These are phyloP conservation scores for Neostapfia colusana DNA, from an alignment of 176 grass and related monocot genomes.

Conservation along the genomic window DNA sequence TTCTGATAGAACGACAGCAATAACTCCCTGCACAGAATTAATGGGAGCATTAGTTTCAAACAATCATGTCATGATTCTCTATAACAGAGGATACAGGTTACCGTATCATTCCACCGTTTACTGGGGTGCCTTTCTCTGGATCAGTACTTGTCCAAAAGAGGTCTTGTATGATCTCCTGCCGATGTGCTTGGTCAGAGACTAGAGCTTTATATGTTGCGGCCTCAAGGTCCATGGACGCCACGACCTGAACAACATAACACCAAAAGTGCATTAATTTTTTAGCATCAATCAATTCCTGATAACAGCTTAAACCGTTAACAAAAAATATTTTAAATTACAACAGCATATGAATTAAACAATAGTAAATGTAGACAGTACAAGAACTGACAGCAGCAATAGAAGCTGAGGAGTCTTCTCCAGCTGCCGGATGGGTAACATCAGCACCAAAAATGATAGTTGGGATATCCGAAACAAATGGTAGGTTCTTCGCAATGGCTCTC, in stretches of 20 bases:
- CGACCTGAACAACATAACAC: conserved; percentile 54
- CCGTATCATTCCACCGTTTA: conserved; percentile 65
- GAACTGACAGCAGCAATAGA: conserved; percentile 70
- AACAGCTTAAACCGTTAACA: too few relatives aligned
- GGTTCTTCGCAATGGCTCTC: conserved; percentile 1
- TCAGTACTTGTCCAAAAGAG: conserved; percentile 49
- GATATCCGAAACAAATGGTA: conserved; percentile 44
- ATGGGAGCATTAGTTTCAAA: conserved; percentile 19
- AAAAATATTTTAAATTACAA: neutral
- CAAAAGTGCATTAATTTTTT: neutral
- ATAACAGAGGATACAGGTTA: conserved; percentile 8
- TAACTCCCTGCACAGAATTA: conserved; percentile 53
- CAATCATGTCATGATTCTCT: neutral
- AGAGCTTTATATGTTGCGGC: conserved; percentile 67
- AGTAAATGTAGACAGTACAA: neutral
- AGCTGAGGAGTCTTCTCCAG: conserved; percentile 58
- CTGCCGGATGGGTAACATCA: conserved; percentile 71
- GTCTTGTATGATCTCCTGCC: conserved; percentile 75
- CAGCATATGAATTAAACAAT: neutral
- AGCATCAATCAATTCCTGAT: too few relatives aligned
- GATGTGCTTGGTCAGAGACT: conserved; percentile 62
- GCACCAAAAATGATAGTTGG: conserved; percentile 81
- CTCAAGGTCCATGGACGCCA: conserved; percentile 79
- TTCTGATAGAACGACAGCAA: conserved; percentile 39
- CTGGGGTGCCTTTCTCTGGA: conserved; percentile 21